Conservation (phyloP, 2,329 filamentous ascomycete species). For the Bipolaris victoriae region DNA sequence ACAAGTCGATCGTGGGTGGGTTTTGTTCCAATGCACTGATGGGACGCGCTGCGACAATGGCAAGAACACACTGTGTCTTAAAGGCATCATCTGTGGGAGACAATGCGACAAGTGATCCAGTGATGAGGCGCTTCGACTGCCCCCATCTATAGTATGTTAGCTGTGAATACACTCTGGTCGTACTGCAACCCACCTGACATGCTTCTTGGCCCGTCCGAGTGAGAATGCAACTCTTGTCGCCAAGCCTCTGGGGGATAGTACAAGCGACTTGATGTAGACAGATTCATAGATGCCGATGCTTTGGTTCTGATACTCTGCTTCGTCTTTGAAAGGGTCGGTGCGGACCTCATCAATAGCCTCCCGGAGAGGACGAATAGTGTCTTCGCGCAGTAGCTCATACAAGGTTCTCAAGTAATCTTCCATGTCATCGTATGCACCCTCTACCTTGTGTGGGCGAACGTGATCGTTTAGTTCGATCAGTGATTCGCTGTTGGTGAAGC, state of each 20-base stretch:
- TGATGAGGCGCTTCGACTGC: slow-evolving; percentile 63
- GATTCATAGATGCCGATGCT: slow-evolving; percentile 49
- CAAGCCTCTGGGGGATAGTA: slow-evolving; percentile 67
- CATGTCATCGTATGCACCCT: slow-evolving; percentile 64
- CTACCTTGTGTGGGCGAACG: slow-evolving; percentile 37
- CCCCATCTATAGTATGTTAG: slow-evolving; percentile 57
- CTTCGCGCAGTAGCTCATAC: slow-evolving; percentile 77
- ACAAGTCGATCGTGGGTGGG: slow-evolving; percentile 76
- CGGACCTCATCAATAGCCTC: slow-evolving; percentile 62
- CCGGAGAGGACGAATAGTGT: slow-evolving; percentile 72
- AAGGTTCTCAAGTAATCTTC: slow-evolving; percentile 73
- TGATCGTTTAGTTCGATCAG: slow-evolving; percentile 31
- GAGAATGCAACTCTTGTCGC: slow-evolving; percentile 75
- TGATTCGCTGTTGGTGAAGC: slow-evolving; percentile 2
- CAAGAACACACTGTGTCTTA: slow-evolving; percentile 68
- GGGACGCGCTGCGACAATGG: slow-evolving; percentile 73
- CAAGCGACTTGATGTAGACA: slow-evolving; percentile 71
- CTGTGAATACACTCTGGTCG: not conserved
- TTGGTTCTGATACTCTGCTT: slow-evolving; percentile 55
- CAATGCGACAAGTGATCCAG: slow-evolving; percentile 62
- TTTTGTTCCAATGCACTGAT: slow-evolving; percentile 67
- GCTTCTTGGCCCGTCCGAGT: slow-evolving; percentile 66
- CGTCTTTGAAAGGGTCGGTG: slow-evolving; percentile 47
- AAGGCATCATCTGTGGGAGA: slow-evolving; percentile 67
- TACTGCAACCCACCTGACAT: slow-evolving; percentile 56